Evolutionary conservation across 768 basidiomycete species (phyloP).

Genomic region (Suillus occidentalis): DNA sequence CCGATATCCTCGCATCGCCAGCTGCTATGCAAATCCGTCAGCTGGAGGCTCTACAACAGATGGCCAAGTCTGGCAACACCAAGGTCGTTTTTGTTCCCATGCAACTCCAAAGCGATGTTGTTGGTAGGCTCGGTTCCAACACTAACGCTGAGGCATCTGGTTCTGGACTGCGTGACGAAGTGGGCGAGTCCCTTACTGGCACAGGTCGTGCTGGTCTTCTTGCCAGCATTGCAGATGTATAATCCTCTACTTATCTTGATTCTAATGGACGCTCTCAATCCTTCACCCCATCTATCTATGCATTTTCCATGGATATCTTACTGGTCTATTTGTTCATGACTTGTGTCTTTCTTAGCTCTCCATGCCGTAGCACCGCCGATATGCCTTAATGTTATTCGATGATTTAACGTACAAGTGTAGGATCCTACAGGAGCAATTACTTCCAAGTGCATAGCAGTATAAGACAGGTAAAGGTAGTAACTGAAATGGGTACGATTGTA

Average conservation of each 20-base stretch:
- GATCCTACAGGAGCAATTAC: not conserved
- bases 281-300: not conserved
- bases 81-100: slow-evolving; percentile 96
- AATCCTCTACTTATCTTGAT: slow-evolving; percentile 3
- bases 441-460: slow-evolving; percentile 5
- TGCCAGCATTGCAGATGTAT: slow-evolving; percentile 25
- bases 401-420: not conserved
- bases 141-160: slow-evolving; percentile 24
- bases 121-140: slow-evolving; percentile 42
- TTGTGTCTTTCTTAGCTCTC: not conserved
- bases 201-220: slow-evolving; percentile 28
- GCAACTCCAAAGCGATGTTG: slow-evolving; percentile 79
- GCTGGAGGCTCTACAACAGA: slow-evolving; percentile 91
- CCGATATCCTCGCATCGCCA: slow-evolving; percentile 90
- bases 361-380: not conserved
- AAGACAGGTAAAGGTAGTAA: slow-evolving; percentile 6
- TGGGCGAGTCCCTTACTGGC: slow-evolving; percentile 24
- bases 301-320: not conserved
- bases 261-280: not conserved
- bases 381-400: not conserved
- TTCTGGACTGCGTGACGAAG: slow-evolving; percentile 21
- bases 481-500: slow-evolving; percentile 14
- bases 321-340: not conserved
- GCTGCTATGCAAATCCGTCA: slow-evolving; percentile 99
- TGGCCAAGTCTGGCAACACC: slow-evolving; percentile 85